Base-by-base conservation (phyloP, 1,139 yeast genomes). In the Hyphopichia pseudoburtonii region DNA sequence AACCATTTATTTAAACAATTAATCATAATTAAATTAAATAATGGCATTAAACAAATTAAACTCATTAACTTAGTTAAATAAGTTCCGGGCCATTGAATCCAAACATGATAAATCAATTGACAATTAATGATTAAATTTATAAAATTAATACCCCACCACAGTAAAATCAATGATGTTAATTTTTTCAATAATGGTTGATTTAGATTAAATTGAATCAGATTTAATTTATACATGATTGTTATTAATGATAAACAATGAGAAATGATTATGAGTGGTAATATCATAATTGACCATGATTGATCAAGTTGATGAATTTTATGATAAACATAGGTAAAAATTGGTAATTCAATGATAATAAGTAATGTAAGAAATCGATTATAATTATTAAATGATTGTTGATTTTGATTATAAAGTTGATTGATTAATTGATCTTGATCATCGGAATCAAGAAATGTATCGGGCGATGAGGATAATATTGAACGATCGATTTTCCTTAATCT, bases 381-480 rank as follows among this genome's bases (percentile, higher is more conserved):
- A 17, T 16, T 12, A 11, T 39, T 22, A 33, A 38, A 45, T n/a
- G 30, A 24, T 3, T 28, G 28, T 16, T 34, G 19, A 32, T 49
- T 47, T n/a, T 35, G 29, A 3, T 30, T 6, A 5, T 38, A 27
- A 12, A 57, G 38, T 11, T 44, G 37, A 9, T 41, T 37, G 2
- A 57, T 52, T 10, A 57, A 38, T n/a, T 38, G 34, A 3, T 45
- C 43, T 39, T 57, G 62, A 35, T 57, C 62, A 30, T 48, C 54
- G 15, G 46, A 42, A 35, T 57, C 62, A 2, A 57, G 25, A 3
- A 52, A 35, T n/a, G n/a, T n/a, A n/a, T n/a, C n/a, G 2, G 42
- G 32, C 15, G 45, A 37, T 34, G 47, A 33, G 21, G 39, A 31
- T 32, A 42, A 27, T 28, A 48, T 32, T 22, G 41, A 33, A 27